Percentiles rank a stretch among this genome's conserved stretches.
Conservation (phyloP, 208 protist genomes). For the Wallacemonas collosoma region DNA sequence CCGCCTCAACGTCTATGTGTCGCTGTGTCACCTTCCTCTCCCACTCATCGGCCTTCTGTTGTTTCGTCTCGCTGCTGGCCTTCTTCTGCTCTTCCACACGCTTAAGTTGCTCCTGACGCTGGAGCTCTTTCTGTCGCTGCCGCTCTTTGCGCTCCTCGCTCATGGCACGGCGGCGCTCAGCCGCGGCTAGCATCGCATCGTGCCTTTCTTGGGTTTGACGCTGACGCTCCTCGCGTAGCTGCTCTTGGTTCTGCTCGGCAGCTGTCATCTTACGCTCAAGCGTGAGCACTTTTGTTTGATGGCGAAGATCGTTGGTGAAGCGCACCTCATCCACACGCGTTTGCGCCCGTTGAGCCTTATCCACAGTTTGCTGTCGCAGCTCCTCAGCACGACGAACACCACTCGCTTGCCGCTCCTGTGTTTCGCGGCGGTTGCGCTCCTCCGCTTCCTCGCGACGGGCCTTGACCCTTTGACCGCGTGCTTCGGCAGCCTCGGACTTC, state of each 20-base stretch:
- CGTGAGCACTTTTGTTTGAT: conserved; percentile 70
- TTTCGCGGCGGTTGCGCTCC: conserved; percentile 49
- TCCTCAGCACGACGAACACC: conserved; percentile 70
- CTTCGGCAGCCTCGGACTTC: conserved; percentile 60
- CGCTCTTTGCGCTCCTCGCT: conserved; percentile 72
- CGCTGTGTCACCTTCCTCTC: conserved; percentile 69
- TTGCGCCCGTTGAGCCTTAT: conserved; percentile 57
- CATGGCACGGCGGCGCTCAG: conserved; percentile 67
- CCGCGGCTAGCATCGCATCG: conserved; percentile 74
- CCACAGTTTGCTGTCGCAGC: conserved; percentile 62
- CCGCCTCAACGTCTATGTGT: conserved; percentile 41
- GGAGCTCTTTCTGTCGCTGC: conserved; percentile 71
- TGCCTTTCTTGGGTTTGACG: conserved; percentile 62
- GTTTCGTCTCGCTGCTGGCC: conserved; percentile 45
- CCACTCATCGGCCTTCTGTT: conserved; percentile 65
- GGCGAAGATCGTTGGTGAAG: conserved; percentile 70
- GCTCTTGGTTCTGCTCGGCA: conserved; percentile 77
- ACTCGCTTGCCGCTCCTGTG: conserved; percentile 66
- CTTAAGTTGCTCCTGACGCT: conserved; percentile 45
- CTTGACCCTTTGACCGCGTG: conserved; percentile 52
- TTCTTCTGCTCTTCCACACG: conserved; percentile 81
- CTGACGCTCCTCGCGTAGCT: conserved; percentile 68
- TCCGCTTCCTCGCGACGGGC: conserved; percentile 70
- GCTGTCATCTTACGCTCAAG: conserved; percentile 81
- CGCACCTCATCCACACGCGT: conserved; percentile 79